Percentiles rank a stretch among this genome's conserved stretches.
Conservation (phyloP, 2,329 filamentous ascomycete species). For the Alternaria ethzedia region DNA sequence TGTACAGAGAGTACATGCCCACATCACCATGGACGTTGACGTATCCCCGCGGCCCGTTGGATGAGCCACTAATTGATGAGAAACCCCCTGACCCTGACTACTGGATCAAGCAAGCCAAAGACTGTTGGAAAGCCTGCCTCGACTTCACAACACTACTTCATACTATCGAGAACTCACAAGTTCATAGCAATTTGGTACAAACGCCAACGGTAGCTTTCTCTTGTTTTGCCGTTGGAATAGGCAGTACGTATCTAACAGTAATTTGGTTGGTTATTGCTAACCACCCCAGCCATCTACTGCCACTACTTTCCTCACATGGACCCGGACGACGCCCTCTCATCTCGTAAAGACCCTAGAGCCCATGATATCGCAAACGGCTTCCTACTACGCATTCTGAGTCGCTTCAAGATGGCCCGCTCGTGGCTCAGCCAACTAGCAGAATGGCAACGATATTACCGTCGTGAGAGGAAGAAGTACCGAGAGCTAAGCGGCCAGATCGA, state of each 20-base stretch:
- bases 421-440: constrained; percentile 17
- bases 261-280: not conserved
- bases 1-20: constrained; percentile 72
- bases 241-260: constrained; percentile 48
- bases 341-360: constrained; percentile 18
- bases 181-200: constrained; percentile 67
- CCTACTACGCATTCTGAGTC: constrained; percentile 17
- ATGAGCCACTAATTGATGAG: constrained; percentile 51
- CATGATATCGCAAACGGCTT: constrained; percentile 26
- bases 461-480: constrained; percentile 18
- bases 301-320: constrained; percentile 74
- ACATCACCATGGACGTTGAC: constrained; percentile 64
- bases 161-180: constrained; percentile 49
- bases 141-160: constrained; percentile 70
- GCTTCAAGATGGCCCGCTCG: constrained; percentile 22
- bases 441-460: constrained; percentile 16
- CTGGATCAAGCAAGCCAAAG: constrained; percentile 67
- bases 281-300: constrained; percentile 63
- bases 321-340: constrained; percentile 58
- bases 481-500: constrained; percentile 17
- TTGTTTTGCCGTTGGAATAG: constrained; percentile 70
- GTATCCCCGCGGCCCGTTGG: constrained; percentile 64
- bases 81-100: constrained; percentile 50
- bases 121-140: constrained; percentile 67
- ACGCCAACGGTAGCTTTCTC: constrained; percentile 72